phyloP scores from a whole-genome alignment of 805 yeast species.

The Jamesozyma gamospora region DNA sequence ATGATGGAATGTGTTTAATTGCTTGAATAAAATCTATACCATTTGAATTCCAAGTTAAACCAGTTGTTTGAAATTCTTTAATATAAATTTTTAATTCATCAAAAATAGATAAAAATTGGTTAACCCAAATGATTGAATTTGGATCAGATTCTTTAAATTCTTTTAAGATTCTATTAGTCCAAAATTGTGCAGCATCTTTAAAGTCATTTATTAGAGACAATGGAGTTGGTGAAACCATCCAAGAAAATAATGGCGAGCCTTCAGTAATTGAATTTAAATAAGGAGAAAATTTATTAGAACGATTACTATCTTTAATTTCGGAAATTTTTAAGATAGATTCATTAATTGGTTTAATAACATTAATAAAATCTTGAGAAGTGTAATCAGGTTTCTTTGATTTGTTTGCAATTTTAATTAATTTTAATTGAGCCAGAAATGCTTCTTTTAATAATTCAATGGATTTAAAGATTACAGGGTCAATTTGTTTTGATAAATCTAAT shows the following conservation, averaged over 20 bases:
- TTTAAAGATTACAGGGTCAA: slow-evolving; percentile 40
- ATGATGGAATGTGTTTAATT: slow-evolving; percentile 23
- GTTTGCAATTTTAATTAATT: slow-evolving; percentile 48
- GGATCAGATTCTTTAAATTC: slow-evolving; percentile 67
- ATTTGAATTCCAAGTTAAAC: slow-evolving; percentile 65
- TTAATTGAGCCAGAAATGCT: slow-evolving; percentile 45
- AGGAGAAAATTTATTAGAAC: slow-evolving; percentile 53
- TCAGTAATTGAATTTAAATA: slow-evolving; percentile 79
- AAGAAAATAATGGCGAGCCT: slow-evolving; percentile 82
- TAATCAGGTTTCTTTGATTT: slow-evolving; percentile 56
- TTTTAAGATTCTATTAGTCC: slow-evolving; percentile 84
- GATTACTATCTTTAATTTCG: slow-evolving; percentile 62
- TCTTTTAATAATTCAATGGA: slow-evolving; percentile 42
- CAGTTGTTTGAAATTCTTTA: slow-evolving; percentile 70
- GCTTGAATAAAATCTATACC: slow-evolving; percentile 48
- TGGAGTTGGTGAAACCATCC: slow-evolving; percentile 77
- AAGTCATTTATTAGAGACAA: slow-evolving; percentile 68
- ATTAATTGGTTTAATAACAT: slow-evolving; percentile 61
- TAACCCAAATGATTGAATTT: slow-evolving; percentile 74
- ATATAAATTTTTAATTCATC: slow-evolving; percentile 64
- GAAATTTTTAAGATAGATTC: slow-evolving; percentile 46
- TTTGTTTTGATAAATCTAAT: slow-evolving; percentile 31
- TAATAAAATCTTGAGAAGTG: slow-evolving; percentile 42
- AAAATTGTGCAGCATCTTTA: slow-evolving; percentile 86
- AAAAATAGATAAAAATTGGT: slow-evolving; percentile 48